Conservation (phyloP, 805 yeast genomes). For the Saccharomycopsis sp. region DNA sequence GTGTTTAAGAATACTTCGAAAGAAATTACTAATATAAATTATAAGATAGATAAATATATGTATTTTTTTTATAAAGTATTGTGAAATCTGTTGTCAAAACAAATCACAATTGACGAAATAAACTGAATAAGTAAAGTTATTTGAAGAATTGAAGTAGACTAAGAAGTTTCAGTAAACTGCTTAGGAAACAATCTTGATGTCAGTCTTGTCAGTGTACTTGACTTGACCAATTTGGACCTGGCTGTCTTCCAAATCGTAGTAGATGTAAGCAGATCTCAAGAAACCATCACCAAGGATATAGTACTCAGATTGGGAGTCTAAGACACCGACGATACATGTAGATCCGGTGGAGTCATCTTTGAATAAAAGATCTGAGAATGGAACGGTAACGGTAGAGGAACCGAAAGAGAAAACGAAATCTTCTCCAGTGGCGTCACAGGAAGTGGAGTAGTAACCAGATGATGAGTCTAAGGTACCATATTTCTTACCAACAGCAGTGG, state of each 20-base stretch:
- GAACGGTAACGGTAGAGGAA: slow-evolving; percentile 47
- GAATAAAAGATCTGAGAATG: slow-evolving; percentile 33
- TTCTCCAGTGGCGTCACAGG: slow-evolving; percentile 10
- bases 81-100: not conserved
- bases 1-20: too few species aligned
- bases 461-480: slow-evolving; percentile 14
- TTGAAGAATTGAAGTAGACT: not conserved
- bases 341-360: slow-evolving; percentile 21
- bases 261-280: slow-evolving; percentile 46
- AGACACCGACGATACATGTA: slow-evolving; percentile 42
- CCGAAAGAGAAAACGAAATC: slow-evolving; percentile 43
- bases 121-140: not conserved
- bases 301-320: slow-evolving; percentile 30
- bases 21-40: too few species aligned
- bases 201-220: slow-evolving; percentile 24
- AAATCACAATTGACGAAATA: not conserved
- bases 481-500: slow-evolving; percentile 23
- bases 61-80: too few species aligned
- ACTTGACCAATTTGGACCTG: slow-evolving; percentile 44
- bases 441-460: slow-evolving; percentile 12
- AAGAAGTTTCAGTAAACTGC: not conserved
- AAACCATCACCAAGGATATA: slow-evolving; percentile 49
- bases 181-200: slow-evolving; percentile 24
- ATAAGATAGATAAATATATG: too few species aligned
- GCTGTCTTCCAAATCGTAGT: slow-evolving; percentile 44